Conservation (phyloP, 176 grass and related monocot genomes). For the Echinochloa phyllopogon region DNA sequence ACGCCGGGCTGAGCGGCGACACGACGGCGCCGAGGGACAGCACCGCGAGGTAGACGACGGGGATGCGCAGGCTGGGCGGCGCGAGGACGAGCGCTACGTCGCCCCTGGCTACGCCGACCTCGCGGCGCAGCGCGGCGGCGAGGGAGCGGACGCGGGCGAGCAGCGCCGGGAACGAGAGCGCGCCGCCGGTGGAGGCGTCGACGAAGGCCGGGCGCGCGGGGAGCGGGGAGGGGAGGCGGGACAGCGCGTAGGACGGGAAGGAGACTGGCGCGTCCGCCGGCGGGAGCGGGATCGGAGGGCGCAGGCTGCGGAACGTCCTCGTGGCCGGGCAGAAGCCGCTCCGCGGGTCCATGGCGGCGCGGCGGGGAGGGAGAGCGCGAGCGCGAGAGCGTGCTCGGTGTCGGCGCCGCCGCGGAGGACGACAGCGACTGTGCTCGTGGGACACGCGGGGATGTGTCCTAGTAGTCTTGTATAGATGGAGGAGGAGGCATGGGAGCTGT, state of each 20-base stretch:
- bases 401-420: neutral
- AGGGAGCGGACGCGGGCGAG: neutral
- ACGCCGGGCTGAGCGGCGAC: neutral
- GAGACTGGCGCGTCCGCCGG: neutral
- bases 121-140: neutral
- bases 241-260: constrained; percentile 20
- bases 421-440: neutral
- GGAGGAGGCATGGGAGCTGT: too few relatives aligned
- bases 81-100: constrained; percentile 10
- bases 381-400: neutral
- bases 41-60: neutral
- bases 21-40: constrained; percentile 4
- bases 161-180: constrained; percentile 7
- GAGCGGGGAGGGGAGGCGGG: constrained; percentile 7
- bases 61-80: neutral
- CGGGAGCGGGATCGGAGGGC: constrained; percentile 16
- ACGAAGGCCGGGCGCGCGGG: constrained; percentile 9
- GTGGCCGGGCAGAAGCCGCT: constrained; percentile 25
- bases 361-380: neutral
- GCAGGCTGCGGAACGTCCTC: constrained; percentile 28
- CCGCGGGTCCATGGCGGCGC: constrained; percentile 1
- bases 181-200: constrained; percentile 9
- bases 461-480: too few relatives aligned
- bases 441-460: neutral
- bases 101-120: neutral